Evolutionary conservation across 1,139 yeast species (phyloP).

Genomic region (Kodamaea sp.): DNA sequence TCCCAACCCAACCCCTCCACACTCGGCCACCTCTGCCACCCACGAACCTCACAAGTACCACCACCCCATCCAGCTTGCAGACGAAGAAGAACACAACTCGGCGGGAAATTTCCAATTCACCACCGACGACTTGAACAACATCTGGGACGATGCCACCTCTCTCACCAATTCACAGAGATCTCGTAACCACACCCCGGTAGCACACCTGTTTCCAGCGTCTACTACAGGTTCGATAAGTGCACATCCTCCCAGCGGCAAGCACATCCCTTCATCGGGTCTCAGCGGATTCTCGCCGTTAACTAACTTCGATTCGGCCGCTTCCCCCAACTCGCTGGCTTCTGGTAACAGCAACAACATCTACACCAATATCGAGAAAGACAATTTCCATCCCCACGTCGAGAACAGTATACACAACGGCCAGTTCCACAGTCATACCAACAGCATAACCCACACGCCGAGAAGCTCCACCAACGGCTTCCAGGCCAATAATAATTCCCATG

Average conservation of each 20-base stretch:
- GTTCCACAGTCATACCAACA: slow-evolving; percentile 3
- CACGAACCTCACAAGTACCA: slow-evolving; percentile 10
- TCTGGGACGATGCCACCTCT: slow-evolving; percentile 25
- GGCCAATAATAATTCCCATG: background rate
- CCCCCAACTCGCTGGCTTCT: slow-evolving; percentile 22
- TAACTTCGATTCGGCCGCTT: slow-evolving; percentile 24
- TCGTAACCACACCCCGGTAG: slow-evolving; percentile 12
- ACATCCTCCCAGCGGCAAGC: slow-evolving; percentile 7
- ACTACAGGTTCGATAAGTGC: slow-evolving; percentile 10
- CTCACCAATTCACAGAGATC: slow-evolving; percentile 10
- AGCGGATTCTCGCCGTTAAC: slow-evolving; percentile 28
- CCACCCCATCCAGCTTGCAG: slow-evolving; percentile 18
- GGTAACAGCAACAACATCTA: slow-evolving; percentile 15
- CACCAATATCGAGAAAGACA: background rate
- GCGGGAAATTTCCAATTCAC: slow-evolving; percentile 22
- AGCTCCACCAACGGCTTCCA: slow-evolving; percentile 5
- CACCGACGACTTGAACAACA: slow-evolving; percentile 17
- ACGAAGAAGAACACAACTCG: slow-evolving; percentile 13
- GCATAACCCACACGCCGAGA: slow-evolving; percentile 9
- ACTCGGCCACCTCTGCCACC: background rate
- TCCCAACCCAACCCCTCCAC: slow-evolving; percentile 15
- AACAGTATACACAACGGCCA: background rate
- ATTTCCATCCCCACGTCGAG: background rate
- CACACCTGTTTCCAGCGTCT: slow-evolving; percentile 5
- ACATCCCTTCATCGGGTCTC: slow-evolving; percentile 3